Conservation (phyloP, 345 rosid genomes). For the Arabidopsis thaliana region DNA sequence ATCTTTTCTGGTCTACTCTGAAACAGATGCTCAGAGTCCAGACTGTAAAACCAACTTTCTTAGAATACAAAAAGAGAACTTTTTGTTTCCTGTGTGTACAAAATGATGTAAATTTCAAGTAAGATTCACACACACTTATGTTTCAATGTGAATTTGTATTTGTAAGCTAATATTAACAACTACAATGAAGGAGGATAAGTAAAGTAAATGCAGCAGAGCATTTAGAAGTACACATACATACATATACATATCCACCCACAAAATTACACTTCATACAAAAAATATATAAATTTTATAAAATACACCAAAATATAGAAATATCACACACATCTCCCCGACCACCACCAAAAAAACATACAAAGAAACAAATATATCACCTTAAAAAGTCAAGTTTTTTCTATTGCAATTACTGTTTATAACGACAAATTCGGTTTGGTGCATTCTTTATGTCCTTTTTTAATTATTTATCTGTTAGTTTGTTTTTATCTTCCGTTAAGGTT, state of each 20-base stretch:
- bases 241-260: constrained; percentile 39
- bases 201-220: constrained; percentile 40
- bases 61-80: background rate
- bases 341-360: constrained; percentile 24
- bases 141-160: constrained; percentile 30
- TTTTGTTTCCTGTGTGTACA: constrained; percentile 4
- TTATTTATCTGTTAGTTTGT: constrained; percentile 17
- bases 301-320: constrained; percentile 35
- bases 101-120: background rate
- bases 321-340: constrained; percentile 17
- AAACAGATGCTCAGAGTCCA: constrained; percentile 19
- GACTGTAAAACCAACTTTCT: constrained; percentile 19
- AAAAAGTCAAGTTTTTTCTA: constrained; percentile 20
- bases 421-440: constrained; percentile 29
- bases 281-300: constrained; percentile 19
- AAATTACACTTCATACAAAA: constrained; percentile 31
- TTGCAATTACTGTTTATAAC: constrained; percentile 14
- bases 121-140: constrained; percentile 12
- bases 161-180: constrained; percentile 27
- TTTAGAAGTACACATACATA: constrained; percentile 35
- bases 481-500: constrained; percentile 69
- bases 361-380: constrained; percentile 34
- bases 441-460: background rate
- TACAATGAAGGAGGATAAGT: constrained; percentile 36
- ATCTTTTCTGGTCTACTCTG: constrained; percentile 3